phyloP scores from a whole-genome alignment of 192 early-diverging fungal species.

The Coemansia nantahalensis region DNA sequence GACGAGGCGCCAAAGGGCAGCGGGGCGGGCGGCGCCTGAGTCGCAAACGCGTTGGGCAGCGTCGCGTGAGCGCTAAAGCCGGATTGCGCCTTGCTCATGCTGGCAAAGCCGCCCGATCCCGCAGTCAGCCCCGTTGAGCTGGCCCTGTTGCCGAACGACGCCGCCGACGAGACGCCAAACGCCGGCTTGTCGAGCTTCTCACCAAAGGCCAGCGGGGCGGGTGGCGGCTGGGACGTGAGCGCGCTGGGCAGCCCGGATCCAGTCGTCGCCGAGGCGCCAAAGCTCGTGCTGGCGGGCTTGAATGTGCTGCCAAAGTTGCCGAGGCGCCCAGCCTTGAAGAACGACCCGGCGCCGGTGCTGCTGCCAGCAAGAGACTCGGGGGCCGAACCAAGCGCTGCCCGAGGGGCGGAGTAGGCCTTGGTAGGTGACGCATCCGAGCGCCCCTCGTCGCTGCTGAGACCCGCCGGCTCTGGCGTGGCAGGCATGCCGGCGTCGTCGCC shows the following conservation, averaged over 20 bases:
- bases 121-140: background rate
- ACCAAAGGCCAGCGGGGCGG: constrained; percentile 21
- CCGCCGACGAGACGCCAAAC: constrained; percentile 46
- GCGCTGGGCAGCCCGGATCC: too few species aligned
- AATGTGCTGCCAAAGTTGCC: constrained; percentile 6
- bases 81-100: constrained; percentile 10
- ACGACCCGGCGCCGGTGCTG: constrained; percentile 6
- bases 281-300: constrained; percentile 1
- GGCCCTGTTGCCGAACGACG: constrained; percentile 12
- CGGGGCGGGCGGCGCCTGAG: background rate
- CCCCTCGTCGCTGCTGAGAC: background rate
- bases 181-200: constrained; percentile 35
- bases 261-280: background rate
- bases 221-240: too few species aligned
- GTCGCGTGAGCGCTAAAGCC: too few species aligned
- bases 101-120: constrained; percentile 6
- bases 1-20: constrained; percentile 31
- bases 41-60: constrained; percentile 38
- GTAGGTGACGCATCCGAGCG: background rate
- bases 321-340: constrained; percentile 38
- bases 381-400: background rate
- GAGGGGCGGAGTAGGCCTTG: constrained; percentile 1
- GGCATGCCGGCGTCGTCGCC: background rate
- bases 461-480: too few species aligned
- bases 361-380: background rate